Evolutionary conservation across 805 yeast species (phyloP).

Genomic region (Clavispora carvajalis): DNA sequence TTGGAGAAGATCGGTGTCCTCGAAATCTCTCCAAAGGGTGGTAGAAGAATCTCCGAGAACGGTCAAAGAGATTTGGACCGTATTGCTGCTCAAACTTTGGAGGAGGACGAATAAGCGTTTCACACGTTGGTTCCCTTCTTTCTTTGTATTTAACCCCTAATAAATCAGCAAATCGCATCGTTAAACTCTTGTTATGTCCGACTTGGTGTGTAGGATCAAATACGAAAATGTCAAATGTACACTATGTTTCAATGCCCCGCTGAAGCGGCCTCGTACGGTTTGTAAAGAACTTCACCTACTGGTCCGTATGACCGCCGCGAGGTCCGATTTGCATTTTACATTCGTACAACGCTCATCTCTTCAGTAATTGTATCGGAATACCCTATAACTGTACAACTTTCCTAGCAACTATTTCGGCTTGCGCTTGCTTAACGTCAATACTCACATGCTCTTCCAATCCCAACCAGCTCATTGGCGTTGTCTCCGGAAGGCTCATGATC

Average conservation of each 20-base stretch:
- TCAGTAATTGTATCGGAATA: too few species aligned
- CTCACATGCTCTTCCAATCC: constrained; percentile 44
- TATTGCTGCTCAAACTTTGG: constrained; percentile 98
- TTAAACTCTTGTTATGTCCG: background rate
- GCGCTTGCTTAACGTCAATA: constrained; percentile 19
- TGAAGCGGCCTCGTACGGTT: too few species aligned
- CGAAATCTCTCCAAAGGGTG: constrained; percentile 96
- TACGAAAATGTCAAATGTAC: constrained; percentile 1
- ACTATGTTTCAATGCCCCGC: constrained; percentile 1
- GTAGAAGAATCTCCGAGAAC: constrained; percentile 98
- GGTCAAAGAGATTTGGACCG: constrained; percentile 99
- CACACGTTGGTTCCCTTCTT: background rate
- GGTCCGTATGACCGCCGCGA: too few species aligned
- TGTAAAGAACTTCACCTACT: too few species aligned
- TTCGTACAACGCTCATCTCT: too few species aligned
- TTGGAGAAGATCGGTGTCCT: constrained; percentile 97
- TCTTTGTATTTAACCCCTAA: constrained; percentile 2
- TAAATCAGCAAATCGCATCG: constrained; percentile 4
- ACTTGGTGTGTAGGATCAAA: background rate
- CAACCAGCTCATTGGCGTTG: constrained; percentile 49
- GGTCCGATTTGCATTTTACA: too few species aligned
- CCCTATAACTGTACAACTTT: background rate
- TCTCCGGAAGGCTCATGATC: constrained; percentile 50
- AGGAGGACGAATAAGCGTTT: constrained; percentile 58
- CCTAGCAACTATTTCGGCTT: constrained; percentile 13